These are phyloP conservation scores for Smallanthus sonchifolius DNA, from an alignment of 129 eudicot species.

Conservation along the genomic window DNA sequence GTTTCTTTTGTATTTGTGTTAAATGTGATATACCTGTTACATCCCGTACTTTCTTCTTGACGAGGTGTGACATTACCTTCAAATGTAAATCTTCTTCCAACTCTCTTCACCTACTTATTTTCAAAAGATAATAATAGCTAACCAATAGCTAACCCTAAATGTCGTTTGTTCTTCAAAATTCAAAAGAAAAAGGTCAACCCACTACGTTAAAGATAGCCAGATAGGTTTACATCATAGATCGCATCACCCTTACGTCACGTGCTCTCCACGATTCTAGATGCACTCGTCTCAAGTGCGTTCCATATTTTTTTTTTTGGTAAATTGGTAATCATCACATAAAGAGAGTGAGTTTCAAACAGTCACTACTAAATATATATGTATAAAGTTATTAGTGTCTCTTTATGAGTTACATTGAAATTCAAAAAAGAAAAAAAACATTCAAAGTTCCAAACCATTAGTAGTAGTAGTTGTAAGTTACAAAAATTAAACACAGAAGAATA, in stretches of 20 bases:
- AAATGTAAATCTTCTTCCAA: not conserved
- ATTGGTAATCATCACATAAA: not conserved
- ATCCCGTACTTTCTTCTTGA: too few species aligned
- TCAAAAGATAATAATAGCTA: too few species aligned
- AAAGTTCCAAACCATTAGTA: conserved; percentile 14
- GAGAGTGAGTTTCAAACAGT: not conserved
- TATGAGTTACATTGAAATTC: conserved; percentile 6
- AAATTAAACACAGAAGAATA: conserved; percentile 31
- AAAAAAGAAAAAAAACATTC: not conserved
- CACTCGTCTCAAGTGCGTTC: not conserved
- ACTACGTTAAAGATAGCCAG: too few species aligned
- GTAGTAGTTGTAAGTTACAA: conserved; percentile 26
- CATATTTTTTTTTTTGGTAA: not conserved
- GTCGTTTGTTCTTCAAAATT: not conserved
- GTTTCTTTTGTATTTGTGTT: too few species aligned
- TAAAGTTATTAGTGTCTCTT: conserved; percentile 19
- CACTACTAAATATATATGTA: conserved; percentile 7
- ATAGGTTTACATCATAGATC: not conserved
- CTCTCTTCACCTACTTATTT: not conserved
- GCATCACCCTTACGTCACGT: not conserved
- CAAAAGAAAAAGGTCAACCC: not conserved
- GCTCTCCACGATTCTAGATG: not conserved
- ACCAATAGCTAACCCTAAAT: not conserved
- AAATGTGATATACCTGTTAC: too few species aligned
- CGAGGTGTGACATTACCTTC: too few species aligned